These are phyloP conservation scores for Malassezia slooffiae DNA, from an alignment of 1,284 basidiomycete genomes.

Conservation along the genomic window DNA sequence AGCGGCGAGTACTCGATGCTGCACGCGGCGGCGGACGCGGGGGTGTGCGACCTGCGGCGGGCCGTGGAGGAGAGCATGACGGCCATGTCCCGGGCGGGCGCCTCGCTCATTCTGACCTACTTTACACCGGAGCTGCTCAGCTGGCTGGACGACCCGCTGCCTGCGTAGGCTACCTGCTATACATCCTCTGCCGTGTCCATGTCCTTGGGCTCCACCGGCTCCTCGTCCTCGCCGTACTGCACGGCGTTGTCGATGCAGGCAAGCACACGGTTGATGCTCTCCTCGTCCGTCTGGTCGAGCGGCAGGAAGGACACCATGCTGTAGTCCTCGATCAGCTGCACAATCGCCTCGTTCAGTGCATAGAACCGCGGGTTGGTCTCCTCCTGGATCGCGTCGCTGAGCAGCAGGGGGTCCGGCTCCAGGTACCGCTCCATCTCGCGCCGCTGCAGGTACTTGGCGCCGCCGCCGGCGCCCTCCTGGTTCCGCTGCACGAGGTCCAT, in stretches of 20 bases:
- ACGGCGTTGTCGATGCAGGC: slow-evolving; percentile 95
- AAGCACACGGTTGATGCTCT: slow-evolving; percentile 77
- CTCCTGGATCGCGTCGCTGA: slow-evolving; percentile 59
- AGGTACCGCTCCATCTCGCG: slow-evolving; percentile 64
- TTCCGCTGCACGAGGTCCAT: slow-evolving; percentile 82
- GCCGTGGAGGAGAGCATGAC: slow-evolving; percentile 92
- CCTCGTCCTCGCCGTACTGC: slow-evolving; percentile 56
- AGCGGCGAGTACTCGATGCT: slow-evolving; percentile 91
- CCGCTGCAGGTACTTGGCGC: slow-evolving; percentile 20
- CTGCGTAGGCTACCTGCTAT: not conserved
- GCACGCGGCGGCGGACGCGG: slow-evolving; percentile 78
- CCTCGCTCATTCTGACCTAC: slow-evolving; percentile 79
- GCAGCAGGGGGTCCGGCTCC: slow-evolving; percentile 86
- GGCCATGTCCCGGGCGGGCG: slow-evolving; percentile 80
- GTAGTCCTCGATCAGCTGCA: slow-evolving; percentile 93
- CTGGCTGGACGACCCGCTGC: slow-evolving; percentile 8
- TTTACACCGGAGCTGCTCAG: slow-evolving; percentile 77
- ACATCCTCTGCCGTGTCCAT: slow-evolving; percentile 20
- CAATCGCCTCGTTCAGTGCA: slow-evolving; percentile 83
- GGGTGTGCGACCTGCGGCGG: slow-evolving; percentile 76
- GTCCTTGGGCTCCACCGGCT: slow-evolving; percentile 45
- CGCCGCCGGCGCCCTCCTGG: slow-evolving; percentile 55
- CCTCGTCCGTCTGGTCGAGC: slow-evolving; percentile 76
- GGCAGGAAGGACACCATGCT: slow-evolving; percentile 94
- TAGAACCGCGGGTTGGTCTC: slow-evolving; percentile 76